Evolutionary conservation across 306 rosid species (phyloP), one percentile per base, ranked within the genome.

Genomic region (Trifolium fragiferum): DNA sequence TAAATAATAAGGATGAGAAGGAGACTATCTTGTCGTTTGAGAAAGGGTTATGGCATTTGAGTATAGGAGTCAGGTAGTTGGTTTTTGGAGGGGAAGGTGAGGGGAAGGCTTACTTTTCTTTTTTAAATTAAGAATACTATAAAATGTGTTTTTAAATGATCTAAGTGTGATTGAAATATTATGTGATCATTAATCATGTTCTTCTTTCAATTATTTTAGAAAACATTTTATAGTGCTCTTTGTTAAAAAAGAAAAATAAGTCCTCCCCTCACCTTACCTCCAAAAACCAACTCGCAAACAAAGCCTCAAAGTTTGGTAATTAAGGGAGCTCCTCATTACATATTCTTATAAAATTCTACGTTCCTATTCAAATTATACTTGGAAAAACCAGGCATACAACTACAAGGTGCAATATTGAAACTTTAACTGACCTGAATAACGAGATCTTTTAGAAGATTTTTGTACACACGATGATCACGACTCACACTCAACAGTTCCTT

Each of bases 401-500:
- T 49, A 21, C 43, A 49, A 35, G 7, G 11, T 35, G 14, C 37
- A 44, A 54, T 69, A 44, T 27, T 68, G 16, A 61, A 57, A 59
- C 20, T 47, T 78, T 49, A 19, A 59, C 85, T 35, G 41, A 94
- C 97, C 97, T 94, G 98, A 86, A 94, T 83, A 66, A 94, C 85
- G 46, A 94, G 97, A 68, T 82, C 93, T 83, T 88, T 88, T 70
- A 94, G 61, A 76, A 91, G 93, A 66, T 70, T 73, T 76, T 46
- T 78, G 82, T 91, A 94, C 66, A 35, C 86, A 35, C 79, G 79
- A 62, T 90, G 93, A 70, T 88, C 66, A 62, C 40, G 72, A 80
- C 89, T 81, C 66, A 91, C 91, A 77, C 72, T 83, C 89, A 94
- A 82, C 68, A 94, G 97, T 43, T 94, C 95, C 89, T 83, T 83